These are phyloP conservation scores for Phytophthora vignae DNA, from an alignment of 352 stramenopile species.

Conservation along the genomic window DNA sequence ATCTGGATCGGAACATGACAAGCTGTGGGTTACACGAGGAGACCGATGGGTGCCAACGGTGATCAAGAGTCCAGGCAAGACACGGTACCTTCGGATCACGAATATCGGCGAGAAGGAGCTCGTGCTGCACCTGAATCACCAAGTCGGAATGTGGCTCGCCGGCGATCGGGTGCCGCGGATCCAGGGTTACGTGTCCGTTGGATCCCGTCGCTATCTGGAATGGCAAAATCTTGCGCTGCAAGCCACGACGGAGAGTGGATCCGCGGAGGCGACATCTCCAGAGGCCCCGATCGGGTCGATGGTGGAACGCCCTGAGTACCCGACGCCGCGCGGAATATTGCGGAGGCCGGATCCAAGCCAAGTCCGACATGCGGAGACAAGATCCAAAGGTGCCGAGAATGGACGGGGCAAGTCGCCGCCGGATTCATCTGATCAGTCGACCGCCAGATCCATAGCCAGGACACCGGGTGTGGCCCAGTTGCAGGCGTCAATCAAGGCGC, in stretches of 20 bases:
- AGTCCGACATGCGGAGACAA: too few species aligned
- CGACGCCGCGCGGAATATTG: background rate
- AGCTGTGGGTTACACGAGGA: conserved; percentile 14
- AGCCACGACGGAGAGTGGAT: background rate
- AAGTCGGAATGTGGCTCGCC: conserved; percentile 10
- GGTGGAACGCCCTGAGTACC: background rate
- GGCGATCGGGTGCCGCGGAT: conserved; percentile 6
- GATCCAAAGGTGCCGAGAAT: too few species aligned
- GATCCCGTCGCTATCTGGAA: background rate
- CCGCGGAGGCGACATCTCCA: background rate
- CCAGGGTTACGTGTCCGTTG: conserved; percentile 11
- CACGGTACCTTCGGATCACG: conserved; percentile 8
- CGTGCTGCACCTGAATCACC: background rate
- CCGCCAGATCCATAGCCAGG: background rate
- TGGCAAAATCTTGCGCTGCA: conserved; percentile 20
- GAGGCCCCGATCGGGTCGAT: background rate
- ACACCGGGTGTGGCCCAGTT: too few species aligned
- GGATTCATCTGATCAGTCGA: too few species aligned
- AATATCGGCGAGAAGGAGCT: conserved; percentile 1
- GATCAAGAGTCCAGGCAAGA: background rate
- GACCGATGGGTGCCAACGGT: conserved; percentile 13
- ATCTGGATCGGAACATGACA: background rate
- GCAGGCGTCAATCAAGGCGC: too few species aligned
- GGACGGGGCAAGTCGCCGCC: too few species aligned
- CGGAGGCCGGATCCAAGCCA: background rate